Evolutionary conservation across 1,284 basidiomycete species (phyloP), one percentile per base, ranked within the genome.

Genomic region (Melampsora americana): DNA sequence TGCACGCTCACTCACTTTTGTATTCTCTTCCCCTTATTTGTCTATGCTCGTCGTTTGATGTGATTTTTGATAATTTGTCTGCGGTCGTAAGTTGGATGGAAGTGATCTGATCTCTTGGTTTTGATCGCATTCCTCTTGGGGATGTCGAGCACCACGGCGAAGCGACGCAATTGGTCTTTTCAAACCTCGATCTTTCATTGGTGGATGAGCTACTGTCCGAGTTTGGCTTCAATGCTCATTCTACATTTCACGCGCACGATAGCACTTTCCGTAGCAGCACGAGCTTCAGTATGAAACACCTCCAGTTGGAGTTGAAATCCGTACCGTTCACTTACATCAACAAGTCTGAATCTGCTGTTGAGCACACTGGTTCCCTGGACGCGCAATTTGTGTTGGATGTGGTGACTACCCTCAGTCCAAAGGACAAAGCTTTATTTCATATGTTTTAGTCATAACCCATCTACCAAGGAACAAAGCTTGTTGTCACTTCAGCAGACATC

Each of bases 171-270:
- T 65, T 74, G 28, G 30, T 28, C 46, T 44, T 74, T 18, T 18
- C 11, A 28, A 56, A 48, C 20, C 26, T 67, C 14, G 30, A 42
- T 18, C 44, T 74, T 53, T 67, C 64, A 28, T 30, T 61, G n/a
- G 28, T 67, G 26, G 64, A 66, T 59, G 53, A 26, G 18, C 35
- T 74, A 16, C 72, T 65, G 30, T 35, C 39, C 11, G 72, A 74
- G 46, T 56, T 74, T 42, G 59, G 72, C 26, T 61, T 74, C 39
- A 74, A 64, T 42, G 59, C 72, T 32, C 72, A 74, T 61, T 74
- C 50, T 39, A 65, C 42, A 14, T 53, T 74, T 12, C 65, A 65
- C 48, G 64, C 65, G 1, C 66, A 39, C n/a, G 56, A 74, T n/a
- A 59, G 65, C 39, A 66, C 50, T 11, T 67, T 74, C 44, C 65